Evolutionary conservation across 306 rosid genomes (phyloP).

Genomic region (Quercus variabilis): DNA sequence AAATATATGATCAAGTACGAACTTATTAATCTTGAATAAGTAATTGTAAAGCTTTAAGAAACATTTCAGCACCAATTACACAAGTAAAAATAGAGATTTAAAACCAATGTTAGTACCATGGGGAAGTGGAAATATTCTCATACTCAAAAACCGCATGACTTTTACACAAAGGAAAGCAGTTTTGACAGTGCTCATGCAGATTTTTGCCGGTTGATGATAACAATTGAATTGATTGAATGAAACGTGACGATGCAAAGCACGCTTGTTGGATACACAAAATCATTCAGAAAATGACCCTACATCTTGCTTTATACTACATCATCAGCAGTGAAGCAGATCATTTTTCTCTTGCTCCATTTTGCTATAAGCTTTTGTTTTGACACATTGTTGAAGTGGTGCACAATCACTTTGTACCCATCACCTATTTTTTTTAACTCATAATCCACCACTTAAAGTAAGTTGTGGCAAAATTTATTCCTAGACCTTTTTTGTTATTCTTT

Average conservation of each 20-base stretch:
- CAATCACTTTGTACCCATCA: too few species aligned
- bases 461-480: too few species aligned
- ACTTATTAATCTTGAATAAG: neutral
- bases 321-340: conserved; percentile 11
- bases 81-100: neutral
- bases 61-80: neutral
- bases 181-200: neutral
- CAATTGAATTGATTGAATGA: conserved; percentile 23
- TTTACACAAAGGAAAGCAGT: conserved; percentile 2
- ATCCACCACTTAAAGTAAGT: too few species aligned
- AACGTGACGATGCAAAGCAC: conserved; percentile 62
- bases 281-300: conserved; percentile 55
- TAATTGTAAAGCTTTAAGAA: neutral
- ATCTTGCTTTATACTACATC: conserved; percentile 16
- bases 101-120: neutral
- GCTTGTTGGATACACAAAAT: conserved; percentile 37
- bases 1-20: neutral
- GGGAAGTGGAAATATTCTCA: conserved; percentile 35
- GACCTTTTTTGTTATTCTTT: too few species aligned
- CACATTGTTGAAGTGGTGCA: too few species aligned
- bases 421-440: too few species aligned
- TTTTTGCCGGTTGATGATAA: conserved; percentile 38
- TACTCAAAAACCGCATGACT: conserved; percentile 9
- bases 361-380: too few species aligned
- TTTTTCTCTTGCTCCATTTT: neutral